Evolutionary conservation across 1,139 yeast species (phyloP).

Genomic region (Nakaseomyces sp.): DNA sequence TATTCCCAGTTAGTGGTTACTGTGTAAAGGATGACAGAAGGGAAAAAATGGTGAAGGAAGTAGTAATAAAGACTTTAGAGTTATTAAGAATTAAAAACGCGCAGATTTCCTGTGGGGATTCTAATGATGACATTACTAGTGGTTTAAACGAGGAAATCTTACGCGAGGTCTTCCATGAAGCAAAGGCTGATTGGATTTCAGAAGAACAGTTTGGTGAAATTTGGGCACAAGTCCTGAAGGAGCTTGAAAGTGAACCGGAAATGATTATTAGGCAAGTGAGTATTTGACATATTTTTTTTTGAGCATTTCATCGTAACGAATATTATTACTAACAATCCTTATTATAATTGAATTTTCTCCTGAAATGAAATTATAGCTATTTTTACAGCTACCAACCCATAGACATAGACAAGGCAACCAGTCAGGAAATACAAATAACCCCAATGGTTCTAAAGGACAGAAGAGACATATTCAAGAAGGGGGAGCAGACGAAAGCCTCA

Average conservation of each 20-base stretch:
- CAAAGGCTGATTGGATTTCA: slow-evolving; percentile 45
- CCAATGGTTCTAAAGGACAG: slow-evolving; percentile 34
- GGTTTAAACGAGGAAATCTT: slow-evolving; percentile 45
- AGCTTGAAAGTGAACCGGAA: slow-evolving; percentile 64
- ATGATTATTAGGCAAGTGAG: slow-evolving; percentile 79
- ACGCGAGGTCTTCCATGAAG: slow-evolving; percentile 50
- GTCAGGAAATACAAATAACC: slow-evolving; percentile 25
- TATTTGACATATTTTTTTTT: slow-evolving; percentile 15
- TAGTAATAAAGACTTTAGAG: slow-evolving; percentile 60
- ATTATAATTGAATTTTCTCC: slow-evolving; percentile 7
- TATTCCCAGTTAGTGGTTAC: slow-evolving; percentile 49
- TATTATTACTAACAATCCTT: slow-evolving; percentile 13
- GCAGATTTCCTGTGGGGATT: slow-evolving; percentile 47
- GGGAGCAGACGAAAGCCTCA: slow-evolving; percentile 33
- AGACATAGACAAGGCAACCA: slow-evolving; percentile 24
- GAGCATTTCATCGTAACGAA: slow-evolving; percentile 4
- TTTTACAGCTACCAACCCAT: slow-evolving; percentile 28
- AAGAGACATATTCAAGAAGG: slow-evolving; percentile 32
- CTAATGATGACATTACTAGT: slow-evolving; percentile 35
- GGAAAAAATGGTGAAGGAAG: slow-evolving; percentile 57
- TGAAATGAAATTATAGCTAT: too few species aligned
- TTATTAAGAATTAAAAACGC: slow-evolving; percentile 66
- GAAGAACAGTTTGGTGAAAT: slow-evolving; percentile 70
- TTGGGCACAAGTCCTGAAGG: slow-evolving; percentile 61
- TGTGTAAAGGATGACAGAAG: slow-evolving; percentile 76